Evolutionary conservation across 2,329 filamentous ascomycete species (phyloP).

Genomic region (Diaporthe velutina): DNA sequence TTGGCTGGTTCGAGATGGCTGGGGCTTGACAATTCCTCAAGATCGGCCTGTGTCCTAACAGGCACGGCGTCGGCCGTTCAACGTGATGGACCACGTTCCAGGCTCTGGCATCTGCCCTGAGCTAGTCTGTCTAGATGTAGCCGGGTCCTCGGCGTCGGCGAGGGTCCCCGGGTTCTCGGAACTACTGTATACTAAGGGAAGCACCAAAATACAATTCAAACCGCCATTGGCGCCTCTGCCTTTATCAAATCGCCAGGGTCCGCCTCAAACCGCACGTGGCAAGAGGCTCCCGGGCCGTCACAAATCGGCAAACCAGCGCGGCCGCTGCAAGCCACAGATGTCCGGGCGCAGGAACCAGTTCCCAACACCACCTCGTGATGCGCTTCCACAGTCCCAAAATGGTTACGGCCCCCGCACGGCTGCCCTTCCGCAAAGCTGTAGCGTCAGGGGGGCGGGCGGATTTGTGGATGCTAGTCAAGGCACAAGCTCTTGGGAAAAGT

Average conservation of each 20-base stretch:
- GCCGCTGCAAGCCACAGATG: slow-evolving; percentile 2
- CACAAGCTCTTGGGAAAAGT: slow-evolving; percentile 12
- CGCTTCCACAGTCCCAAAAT: slow-evolving; percentile 9
- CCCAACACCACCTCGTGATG: slow-evolving; percentile 6
- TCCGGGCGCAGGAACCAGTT: slow-evolving; percentile 23
- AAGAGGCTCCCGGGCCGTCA: slow-evolving; percentile 3
- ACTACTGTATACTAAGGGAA: background rate
- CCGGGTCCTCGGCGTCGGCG: background rate
- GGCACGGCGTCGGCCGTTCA: background rate
- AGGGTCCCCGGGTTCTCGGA: background rate
- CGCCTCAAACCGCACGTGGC: slow-evolving; percentile 6
- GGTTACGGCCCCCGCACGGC: slow-evolving; percentile 20
- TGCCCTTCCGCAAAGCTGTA: slow-evolving; percentile 14
- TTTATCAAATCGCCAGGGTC: background rate
- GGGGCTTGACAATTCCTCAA: background rate
- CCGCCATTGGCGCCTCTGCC: slow-evolving; percentile 18
- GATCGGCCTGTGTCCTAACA: background rate
- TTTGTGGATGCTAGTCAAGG: slow-evolving; percentile 22
- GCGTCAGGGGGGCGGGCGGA: background rate
- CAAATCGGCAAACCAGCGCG: background rate
- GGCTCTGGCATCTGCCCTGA: background rate
- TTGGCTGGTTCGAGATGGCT: background rate
- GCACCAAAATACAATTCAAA: slow-evolving; percentile 12
- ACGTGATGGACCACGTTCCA: background rate
- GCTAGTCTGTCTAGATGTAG: background rate